Evolutionary conservation across 2,329 filamentous ascomycete genomes (phyloP), one percentile per base, ranked within the genome.

Genomic region (Monosporascus sp.): DNA sequence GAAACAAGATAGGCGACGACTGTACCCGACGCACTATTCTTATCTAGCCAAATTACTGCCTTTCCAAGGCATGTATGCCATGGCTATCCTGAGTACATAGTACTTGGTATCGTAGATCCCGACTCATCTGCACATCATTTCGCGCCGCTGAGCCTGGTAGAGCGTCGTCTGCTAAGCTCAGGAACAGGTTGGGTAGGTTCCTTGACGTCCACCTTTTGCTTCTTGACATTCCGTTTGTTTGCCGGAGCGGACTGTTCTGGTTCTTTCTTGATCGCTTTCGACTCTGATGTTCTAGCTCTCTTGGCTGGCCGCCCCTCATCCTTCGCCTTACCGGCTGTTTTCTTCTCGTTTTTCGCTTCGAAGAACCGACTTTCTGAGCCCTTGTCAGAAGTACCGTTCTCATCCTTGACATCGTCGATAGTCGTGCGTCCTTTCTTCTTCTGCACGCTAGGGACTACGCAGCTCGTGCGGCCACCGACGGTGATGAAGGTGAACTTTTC

Each of bases 401-500:
- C 65, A 35, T 75, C 72, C 58, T 80, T 79, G 31, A 74, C 70
- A 1, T 71, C 71, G 57, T 57, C 58, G 1, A 58, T 51, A 4
- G 67, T 68, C 5, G 76, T 68, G 3, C 67, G 66, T 0, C 78
- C 79, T 0, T 70, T 80, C 76, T 96, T 96, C 76, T 91, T 96
- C 74, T 97, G 94, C 27, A 94, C 74, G 14, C 78, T 83, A 0
- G 91, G 91, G 0, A 95, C 90, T 50, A 93, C 87, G 48, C 92
- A 96, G 65, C 90, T 96, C 3, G 94, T 97, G 46, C 94, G 78
- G 2, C 93, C 92, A 0, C 93, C 93, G 0, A 97, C 93, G 0
- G 88, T 97, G 48, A 97, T 72, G 65, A 93, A 94, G 0, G 85
- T 84, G 46, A 97, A 86, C 70, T 88, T 91, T 58, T 91, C 87